Evolutionary conservation across 345 rosid species (phyloP), one percentile per base, ranked within the genome.

Genomic region (Murraya paniculata): DNA sequence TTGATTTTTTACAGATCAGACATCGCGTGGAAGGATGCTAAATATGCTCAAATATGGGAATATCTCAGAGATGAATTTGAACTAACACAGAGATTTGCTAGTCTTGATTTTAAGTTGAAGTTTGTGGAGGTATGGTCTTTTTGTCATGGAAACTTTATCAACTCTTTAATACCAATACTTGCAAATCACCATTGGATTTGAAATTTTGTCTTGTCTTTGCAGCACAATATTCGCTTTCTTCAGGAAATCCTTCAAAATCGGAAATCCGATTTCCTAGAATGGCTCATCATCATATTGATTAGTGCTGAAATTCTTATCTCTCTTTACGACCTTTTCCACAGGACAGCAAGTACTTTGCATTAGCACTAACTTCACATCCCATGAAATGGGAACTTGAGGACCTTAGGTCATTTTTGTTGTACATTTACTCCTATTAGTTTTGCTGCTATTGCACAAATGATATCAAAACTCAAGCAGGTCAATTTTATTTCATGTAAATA

Each of bases 21-120:
- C 81, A 96, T 94, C 71, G 98, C 98, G 21, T 96, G 99, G 99
- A 96, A 96, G 81, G 93, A 96, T 83, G 99, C 97, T 5, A 96
- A 94, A 81, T 96, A 89, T 81, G 93, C 90, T 64, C 93, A 91
- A 88, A 91, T 92, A 88, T 91, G 95, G 95, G 97, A 94, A 84
- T 94, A 88, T 79, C 88, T 94, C n/a, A 88, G 98, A 79, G 98
- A 92, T 76, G 98, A 94, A 82, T 94, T 94, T 78, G 97, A 94
- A 82, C 79, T 94, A 76, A 88, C 94, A n/a, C 92, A 89, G 81
- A 92, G 97, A 84, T 94, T 94, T 80, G 97, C 93, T 58, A 92
- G 89, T 85, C 98, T 94, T 72, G 96, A 94, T 87, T 90, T 92
- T 71, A 94, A 92, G 85, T 87, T 91, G 85, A 94, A 94, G 89